These are phyloP conservation scores for Calocera viscosa DNA, from an alignment of 768 basidiomycete genomes.

Conservation along the genomic window DNA sequence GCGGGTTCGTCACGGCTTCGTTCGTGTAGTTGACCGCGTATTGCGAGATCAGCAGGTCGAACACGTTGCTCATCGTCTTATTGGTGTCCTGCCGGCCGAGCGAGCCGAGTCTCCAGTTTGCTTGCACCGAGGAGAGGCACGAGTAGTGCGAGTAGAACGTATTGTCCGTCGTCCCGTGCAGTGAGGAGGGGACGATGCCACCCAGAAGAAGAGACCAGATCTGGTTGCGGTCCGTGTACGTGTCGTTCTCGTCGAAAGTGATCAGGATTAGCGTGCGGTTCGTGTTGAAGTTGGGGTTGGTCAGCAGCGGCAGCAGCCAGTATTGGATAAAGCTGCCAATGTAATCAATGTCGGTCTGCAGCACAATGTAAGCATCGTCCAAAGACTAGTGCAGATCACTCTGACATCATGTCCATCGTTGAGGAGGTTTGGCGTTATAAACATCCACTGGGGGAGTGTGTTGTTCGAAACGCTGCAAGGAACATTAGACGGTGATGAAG, in stretches of 20 bases:
- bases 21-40: slow-evolving; percentile 34
- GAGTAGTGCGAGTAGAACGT: slow-evolving; percentile 55
- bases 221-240: slow-evolving; percentile 27
- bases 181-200: slow-evolving; percentile 33
- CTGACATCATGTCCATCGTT: slow-evolving; percentile 57
- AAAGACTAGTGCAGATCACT: too few relatives aligned
- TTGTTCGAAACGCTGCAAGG: slow-evolving; percentile 29
- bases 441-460: slow-evolving; percentile 46
- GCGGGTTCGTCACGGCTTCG: slow-evolving; percentile 25
- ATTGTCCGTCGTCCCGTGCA: slow-evolving; percentile 37
- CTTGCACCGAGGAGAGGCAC: slow-evolving; percentile 24
- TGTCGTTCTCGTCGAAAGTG: slow-evolving; percentile 50
- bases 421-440: slow-evolving; percentile 50
- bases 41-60: slow-evolving; percentile 36
- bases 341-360: slow-evolving; percentile 41
- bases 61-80: slow-evolving; percentile 39
- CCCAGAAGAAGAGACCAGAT: slow-evolving; percentile 36
- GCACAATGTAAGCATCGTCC: too few relatives aligned
- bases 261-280: slow-evolving; percentile 38
- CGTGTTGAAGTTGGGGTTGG: slow-evolving; percentile 41
- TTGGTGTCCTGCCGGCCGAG: slow-evolving; percentile 49
- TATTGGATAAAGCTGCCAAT: slow-evolving; percentile 35
- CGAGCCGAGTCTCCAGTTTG: slow-evolving; percentile 24
- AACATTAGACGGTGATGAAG: not conserved
- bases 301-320: slow-evolving; percentile 43